A percentile compares a stretch with the other conserved stretches of the same genome.
Evolutionary conservation across 2,329 filamentous ascomycete genomes (phyloP).

Genomic region (Epichloe coenophiala): DNA sequence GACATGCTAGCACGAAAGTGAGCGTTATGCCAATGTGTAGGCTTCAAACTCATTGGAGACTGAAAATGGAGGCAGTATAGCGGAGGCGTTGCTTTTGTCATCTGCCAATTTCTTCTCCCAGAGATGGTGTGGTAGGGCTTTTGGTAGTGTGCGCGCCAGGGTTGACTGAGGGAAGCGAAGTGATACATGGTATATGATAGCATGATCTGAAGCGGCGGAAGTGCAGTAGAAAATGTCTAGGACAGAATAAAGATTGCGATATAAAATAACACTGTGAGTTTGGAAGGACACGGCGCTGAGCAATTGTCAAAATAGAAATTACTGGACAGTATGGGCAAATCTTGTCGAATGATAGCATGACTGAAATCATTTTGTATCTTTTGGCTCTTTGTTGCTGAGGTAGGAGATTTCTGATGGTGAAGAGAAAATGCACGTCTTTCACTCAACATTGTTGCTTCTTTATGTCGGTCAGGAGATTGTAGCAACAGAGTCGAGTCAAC

Average conservation of each 20-base stretch:
- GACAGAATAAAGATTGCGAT: not conserved
- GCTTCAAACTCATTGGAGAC: not conserved
- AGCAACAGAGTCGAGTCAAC: not conserved
- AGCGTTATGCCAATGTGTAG: not conserved
- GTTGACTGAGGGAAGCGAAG: not conserved
- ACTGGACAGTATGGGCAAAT: not conserved
- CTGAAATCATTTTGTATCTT: not conserved
- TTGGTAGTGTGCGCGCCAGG: not conserved
- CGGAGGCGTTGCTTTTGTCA: not conserved
- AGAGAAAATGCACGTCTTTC: not conserved
- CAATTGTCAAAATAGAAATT: not conserved
- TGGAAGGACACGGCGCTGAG: not conserved
- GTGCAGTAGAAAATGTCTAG: not conserved
- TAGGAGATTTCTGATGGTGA: too few relatives aligned
- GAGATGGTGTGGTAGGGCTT: not conserved
- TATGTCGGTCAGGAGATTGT: not conserved
- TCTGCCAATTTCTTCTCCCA: not conserved
- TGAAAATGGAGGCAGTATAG: not conserved
- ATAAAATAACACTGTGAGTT: not conserved
- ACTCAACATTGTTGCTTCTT: not conserved
- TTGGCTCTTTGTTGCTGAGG: not conserved
- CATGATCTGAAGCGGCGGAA: not conserved
- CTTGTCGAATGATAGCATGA: not conserved
- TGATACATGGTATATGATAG: not conserved
- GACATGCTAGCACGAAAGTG: not conserved